Evolutionary conservation across 192 early-diverging fungal genomes (phyloP), one percentile per base, ranked within the genome.

Genomic region (Entomortierella parvispora): DNA sequence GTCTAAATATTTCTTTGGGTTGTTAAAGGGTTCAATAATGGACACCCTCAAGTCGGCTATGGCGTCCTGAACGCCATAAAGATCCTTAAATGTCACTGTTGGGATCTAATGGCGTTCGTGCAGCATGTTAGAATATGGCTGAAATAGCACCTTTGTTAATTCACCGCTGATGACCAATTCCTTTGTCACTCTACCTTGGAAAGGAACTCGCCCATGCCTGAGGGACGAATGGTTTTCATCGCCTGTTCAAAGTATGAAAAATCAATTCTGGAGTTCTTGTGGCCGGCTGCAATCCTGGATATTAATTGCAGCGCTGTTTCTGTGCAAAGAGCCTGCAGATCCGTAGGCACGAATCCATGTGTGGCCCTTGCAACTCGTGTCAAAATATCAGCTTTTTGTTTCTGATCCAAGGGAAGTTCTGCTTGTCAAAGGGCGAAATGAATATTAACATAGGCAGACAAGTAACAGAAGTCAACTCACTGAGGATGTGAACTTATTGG

Each of bases 301-400:
- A 91, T 74, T 34, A 85, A 45, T 33, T 49, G 55, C 62, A 78
- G 70, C 42, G 81, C 83, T 17, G 80, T 90, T 34, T 83, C 77
- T 64, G 75, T 65, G 67, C 85, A 93, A 31, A 93, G 59, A 32
- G 82, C 89, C 80, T 91, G 86, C 58, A 96, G 77, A 80, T 96
- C 95, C 14, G 92, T 88, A 1, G 92, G 87, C 0, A 92, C 91
- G 74, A 92, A 93, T n/a, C 95, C 93, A 69, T 93, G 90, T 1
- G 92, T 88, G 3, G 68, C 68, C 33, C 77, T 77, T 23, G 87
- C 81, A 9, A 90, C 69, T 26, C 71, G 34, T 7, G 25, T 20
- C 8, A 93, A 55, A 29, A 89, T 85, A 1, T 49, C 53, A 23
- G 66, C 45, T 20, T 56, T 42, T 22, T 79, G 46, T 28, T 58